These are phyloP conservation scores for Oropetium thomaeum DNA, from an alignment of 176 grass and related monocot genomes.

Conservation along the genomic window DNA sequence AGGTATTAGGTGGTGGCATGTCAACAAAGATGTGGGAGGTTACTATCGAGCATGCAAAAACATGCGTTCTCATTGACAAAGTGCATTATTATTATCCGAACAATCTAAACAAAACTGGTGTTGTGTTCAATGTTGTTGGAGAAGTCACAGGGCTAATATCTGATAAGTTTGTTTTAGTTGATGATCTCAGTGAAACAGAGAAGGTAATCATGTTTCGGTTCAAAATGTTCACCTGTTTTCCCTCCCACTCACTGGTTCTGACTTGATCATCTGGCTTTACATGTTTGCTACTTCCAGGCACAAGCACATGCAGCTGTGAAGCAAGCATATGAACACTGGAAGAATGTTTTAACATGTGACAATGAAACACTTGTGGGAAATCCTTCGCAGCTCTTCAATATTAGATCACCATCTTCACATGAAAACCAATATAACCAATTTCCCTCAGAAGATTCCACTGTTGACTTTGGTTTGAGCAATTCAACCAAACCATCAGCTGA, in stretches of 20 bases:
- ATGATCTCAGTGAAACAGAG: conserved; percentile 58
- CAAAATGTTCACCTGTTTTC: neutral
- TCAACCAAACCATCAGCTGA: conserved; percentile 49
- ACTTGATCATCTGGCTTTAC: conserved; percentile 12
- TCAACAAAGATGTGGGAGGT: conserved; percentile 91
- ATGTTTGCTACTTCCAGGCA: conserved; percentile 41
- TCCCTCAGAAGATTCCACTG: conserved; percentile 28
- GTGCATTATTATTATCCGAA: conserved; percentile 63
- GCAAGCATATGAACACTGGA: conserved; percentile 74
- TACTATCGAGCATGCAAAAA: conserved; percentile 72
- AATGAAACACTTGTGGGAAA: conserved; percentile 36
- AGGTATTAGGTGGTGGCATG: conserved; percentile 95
- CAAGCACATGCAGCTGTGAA: conserved; percentile 58
- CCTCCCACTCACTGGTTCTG: neutral
- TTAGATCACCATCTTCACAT: conserved; percentile 34
- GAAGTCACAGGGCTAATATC: conserved; percentile 62
- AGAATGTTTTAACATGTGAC: conserved; percentile 50
- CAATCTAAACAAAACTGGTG: conserved; percentile 45
- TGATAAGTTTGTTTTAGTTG: conserved; percentile 51
- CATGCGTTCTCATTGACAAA: conserved; percentile 56
- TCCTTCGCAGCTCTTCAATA: conserved; percentile 28
- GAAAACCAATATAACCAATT: conserved; percentile 49
- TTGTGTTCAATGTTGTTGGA: conserved; percentile 79
- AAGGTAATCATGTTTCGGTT: conserved; percentile 44
- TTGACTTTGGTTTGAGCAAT: conserved; percentile 50